These are phyloP conservation scores for Crassisporium funariophilum DNA, from an alignment of 768 basidiomycete genomes.

Conservation along the genomic window DNA sequence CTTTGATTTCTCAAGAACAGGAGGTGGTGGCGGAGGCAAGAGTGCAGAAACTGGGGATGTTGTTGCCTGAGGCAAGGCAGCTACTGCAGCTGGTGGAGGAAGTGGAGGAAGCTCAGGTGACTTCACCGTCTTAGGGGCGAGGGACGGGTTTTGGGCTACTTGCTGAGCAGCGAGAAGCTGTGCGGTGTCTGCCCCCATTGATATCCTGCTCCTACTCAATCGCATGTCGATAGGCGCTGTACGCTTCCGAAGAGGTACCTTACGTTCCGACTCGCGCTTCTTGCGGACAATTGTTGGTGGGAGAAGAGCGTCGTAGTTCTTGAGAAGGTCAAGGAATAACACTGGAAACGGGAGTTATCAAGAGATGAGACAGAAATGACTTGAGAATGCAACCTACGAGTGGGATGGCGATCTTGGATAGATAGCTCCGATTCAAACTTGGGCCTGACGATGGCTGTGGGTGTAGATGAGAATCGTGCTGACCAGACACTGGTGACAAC, in stretches of 20 bases:
- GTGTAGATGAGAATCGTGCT: constrained; percentile 4
- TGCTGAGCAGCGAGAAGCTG: constrained; percentile 75
- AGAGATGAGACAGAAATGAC: not conserved
- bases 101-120: constrained; percentile 36
- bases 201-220: constrained; percentile 75
- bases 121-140: constrained; percentile 33
- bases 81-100: constrained; percentile 23
- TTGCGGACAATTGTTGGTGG: constrained; percentile 84
- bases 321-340: constrained; percentile 83
- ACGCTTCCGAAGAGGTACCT: constrained; percentile 79
- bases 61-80: constrained; percentile 14
- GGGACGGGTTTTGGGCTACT: constrained; percentile 54
- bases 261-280: constrained; percentile 85
- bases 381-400: constrained; percentile 46
- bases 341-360: constrained; percentile 41
- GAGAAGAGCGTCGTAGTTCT: constrained; percentile 70
- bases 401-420: constrained; percentile 88
- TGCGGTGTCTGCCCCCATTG: constrained; percentile 66
- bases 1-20: constrained; percentile 16
- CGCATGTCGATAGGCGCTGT: constrained; percentile 90
- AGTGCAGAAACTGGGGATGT: constrained; percentile 22
- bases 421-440: constrained; percentile 81
- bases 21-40: constrained; percentile 33
- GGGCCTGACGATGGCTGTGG: constrained; percentile 76
- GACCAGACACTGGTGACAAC: constrained; percentile 27